Evolutionary conservation across 2,329 filamentous ascomycete species (phyloP), one percentile per base, ranked within the genome.

Genomic region (Microthyrium microscopicum): DNA sequence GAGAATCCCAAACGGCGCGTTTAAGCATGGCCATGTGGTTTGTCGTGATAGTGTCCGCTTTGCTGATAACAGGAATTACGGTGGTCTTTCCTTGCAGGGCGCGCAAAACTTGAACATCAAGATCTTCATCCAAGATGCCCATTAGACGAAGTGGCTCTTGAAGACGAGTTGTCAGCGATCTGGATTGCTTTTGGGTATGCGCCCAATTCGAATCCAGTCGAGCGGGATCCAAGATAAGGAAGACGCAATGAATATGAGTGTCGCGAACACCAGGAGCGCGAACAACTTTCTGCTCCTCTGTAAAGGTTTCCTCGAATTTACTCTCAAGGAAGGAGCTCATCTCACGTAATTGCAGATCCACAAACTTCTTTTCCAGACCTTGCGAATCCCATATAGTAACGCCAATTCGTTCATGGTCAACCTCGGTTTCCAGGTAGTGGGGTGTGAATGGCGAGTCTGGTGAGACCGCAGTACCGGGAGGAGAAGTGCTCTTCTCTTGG

Each of bases 241-340:
- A 93, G 35, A 84, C 84, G 44, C 83, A 91, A 53, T 98, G 89
- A 43, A 98, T 93, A 54, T 98, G 89, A 32, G 87, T 94, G 60
- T 98, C 89, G 52, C 84, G 81, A 42, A 82, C 79, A 36, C 85
- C 87, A 18, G 89, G 87, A 34, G 85, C 84, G 47, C 89, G 79
- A 40, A 94, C 68, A 29, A 98, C 85, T 62, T 94, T 95, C 69
- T 92, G 92, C 62, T 98, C 89, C 58, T 98, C 89, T 31, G 73
- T 73, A 52, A 98, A 92, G 0, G 89, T 95, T 49, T 98, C 89
- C 54, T 98, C 87, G 46, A 98, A 98, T 56, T 95, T 95, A 62
- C 79, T 87, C 62, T 98, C 89, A 39, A 98, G 64, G 59, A 98
- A 98, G 6, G 77, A 69, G 21, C 79, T 77, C 64, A 95, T 85